Percentiles rank a stretch among this genome's conserved stretches.
These are phyloP conservation scores for Isoetes engelmannii DNA, from an alignment of 83 land plant genomes.

Conservation along the genomic window DNA sequence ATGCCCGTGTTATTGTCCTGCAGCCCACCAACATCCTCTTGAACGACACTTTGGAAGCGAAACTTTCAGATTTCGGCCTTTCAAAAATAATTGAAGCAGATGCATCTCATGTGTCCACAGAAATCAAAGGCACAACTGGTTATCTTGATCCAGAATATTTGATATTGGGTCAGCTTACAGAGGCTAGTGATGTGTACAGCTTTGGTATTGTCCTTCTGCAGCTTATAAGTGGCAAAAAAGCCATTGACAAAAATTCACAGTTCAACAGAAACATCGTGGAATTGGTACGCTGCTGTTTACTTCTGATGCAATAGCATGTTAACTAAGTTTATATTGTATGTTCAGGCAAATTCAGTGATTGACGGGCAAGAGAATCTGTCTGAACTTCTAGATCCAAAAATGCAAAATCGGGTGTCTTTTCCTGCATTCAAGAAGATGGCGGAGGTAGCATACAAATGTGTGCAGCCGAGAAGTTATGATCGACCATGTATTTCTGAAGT, in stretches of 20 bases:
- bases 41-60: conserved; percentile 27
- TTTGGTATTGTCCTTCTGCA: conserved; percentile 45
- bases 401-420: conserved; percentile 13
- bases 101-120: conserved; percentile 39
- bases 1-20: background rate
- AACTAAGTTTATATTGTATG: background rate
- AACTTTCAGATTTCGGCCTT: conserved; percentile 51
- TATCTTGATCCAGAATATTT: conserved; percentile 49
- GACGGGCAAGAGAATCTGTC: conserved; percentile 4
- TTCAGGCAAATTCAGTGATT: conserved; percentile 8
- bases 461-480: conserved; percentile 31
- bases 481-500: conserved; percentile 42
- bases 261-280: conserved; percentile 25
- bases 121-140: conserved; percentile 45
- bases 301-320: background rate
- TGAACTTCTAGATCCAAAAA: conserved; percentile 27
- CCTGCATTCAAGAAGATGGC: conserved; percentile 20
- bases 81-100: conserved; percentile 33
- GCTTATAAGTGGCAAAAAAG: conserved; percentile 40
- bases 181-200: conserved; percentile 46
- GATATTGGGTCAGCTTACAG: conserved; percentile 41
- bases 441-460: conserved; percentile 27
- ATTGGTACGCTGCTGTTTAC: background rate
- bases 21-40: conserved; percentile 41
- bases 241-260: conserved; percentile 39